These are phyloP conservation scores for Zymoseptoria passerinii DNA, from an alignment of 2,329 filamentous ascomycete genomes.

Conservation along the genomic window DNA sequence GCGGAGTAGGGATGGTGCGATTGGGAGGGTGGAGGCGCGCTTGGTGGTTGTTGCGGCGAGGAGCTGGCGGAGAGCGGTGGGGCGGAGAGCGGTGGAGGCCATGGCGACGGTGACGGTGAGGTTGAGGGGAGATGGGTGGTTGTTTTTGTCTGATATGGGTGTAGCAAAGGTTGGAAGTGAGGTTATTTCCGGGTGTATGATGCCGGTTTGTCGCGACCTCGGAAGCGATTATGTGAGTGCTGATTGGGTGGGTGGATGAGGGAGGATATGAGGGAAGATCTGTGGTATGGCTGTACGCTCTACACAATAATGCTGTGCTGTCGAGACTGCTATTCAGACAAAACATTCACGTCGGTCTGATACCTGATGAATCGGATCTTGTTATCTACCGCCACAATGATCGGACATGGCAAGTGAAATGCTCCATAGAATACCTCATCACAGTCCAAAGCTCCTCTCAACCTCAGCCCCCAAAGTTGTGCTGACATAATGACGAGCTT, in stretches of 20 bases:
- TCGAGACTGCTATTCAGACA: too few relatives aligned
- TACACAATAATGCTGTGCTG: too few relatives aligned
- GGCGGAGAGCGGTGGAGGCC: slow-evolving; percentile 48
- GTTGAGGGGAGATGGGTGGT: slow-evolving; percentile 1
- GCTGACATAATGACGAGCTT: background rate
- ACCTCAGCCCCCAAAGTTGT: background rate
- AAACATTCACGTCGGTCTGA: too few relatives aligned
- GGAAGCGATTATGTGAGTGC: background rate
- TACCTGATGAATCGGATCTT: too few relatives aligned
- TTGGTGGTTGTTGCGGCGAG: slow-evolving; percentile 35
- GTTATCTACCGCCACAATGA: too few relatives aligned
- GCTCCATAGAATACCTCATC: too few relatives aligned
- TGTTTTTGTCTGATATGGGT: background rate
- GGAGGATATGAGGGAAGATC: too few relatives aligned
- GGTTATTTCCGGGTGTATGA: background rate
- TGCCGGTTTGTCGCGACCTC: background rate
- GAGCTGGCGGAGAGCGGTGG: slow-evolving; percentile 42
- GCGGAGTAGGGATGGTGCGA: slow-evolving; percentile 20
- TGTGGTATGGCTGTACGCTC: too few relatives aligned
- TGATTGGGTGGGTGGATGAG: background rate
- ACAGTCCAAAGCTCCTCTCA: background rate
- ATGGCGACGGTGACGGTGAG: slow-evolving; percentile 18
- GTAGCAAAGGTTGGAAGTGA: background rate
- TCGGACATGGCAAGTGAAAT: too few relatives aligned
- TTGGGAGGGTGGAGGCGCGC: slow-evolving; percentile 28